These are phyloP conservation scores for Triticum monococcum DNA, from an alignment of 176 grass and related monocot species.

Conservation along the genomic window DNA sequence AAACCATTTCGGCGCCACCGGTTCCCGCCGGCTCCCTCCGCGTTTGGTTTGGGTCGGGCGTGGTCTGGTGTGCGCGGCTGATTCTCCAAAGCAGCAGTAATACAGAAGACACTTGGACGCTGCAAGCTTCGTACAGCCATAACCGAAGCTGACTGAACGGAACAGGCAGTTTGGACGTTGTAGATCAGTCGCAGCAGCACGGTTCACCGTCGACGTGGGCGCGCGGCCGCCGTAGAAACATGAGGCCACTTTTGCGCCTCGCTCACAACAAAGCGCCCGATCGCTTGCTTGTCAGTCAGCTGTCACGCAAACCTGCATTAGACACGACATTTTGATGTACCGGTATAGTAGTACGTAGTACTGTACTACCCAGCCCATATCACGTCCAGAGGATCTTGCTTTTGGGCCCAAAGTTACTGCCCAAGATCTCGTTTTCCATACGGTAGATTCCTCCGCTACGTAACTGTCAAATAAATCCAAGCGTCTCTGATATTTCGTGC, in stretches of 20 bases:
- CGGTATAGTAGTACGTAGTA: too few relatives aligned
- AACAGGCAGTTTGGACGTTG: neutral
- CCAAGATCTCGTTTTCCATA: neutral
- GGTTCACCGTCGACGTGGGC: neutral
- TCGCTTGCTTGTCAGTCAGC: neutral
- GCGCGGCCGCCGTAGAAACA: neutral
- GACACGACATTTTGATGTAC: too few relatives aligned
- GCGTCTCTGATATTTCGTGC: neutral
- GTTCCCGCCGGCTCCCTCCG: neutral
- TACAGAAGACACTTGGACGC: too few relatives aligned
- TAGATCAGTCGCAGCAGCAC: neutral
- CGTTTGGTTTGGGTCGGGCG: too few relatives aligned
- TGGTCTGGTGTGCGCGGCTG: neutral
- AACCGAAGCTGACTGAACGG: neutral
- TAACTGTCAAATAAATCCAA: neutral
- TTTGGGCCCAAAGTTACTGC: neutral
- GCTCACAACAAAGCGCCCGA: neutral
- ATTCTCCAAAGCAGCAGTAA: too few relatives aligned
- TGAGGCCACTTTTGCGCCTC: neutral
- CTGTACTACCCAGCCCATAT: neutral
- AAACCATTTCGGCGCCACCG: neutral
- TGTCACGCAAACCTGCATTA: neutral
- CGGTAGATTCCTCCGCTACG: neutral
- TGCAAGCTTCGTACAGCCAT: too few relatives aligned
- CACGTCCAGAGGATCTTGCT: neutral